Percentiles rank a stretch among this genome's conserved stretches.
Conservation (phyloP, 768 basidiomycete species). For the Russula lepida region DNA sequence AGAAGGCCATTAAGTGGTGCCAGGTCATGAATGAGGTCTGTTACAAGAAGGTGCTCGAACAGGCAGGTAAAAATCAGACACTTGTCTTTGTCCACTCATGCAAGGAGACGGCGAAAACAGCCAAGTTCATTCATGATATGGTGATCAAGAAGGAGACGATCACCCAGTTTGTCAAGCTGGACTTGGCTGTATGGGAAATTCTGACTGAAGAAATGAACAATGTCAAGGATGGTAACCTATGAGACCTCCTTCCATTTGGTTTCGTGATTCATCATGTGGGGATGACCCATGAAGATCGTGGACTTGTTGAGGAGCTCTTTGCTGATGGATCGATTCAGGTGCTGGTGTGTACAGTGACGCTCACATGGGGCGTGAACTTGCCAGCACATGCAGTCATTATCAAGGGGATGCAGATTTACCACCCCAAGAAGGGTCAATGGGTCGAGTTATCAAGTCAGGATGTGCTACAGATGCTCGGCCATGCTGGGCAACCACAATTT, state of each 20-base stretch:
- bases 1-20: constrained; percentile 97
- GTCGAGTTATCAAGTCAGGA: constrained; percentile 92
- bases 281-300: constrained; percentile 87
- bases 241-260: constrained; percentile 90
- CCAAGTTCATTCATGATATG: constrained; percentile 86
- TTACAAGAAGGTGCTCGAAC: constrained; percentile 97
- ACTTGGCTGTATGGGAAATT: constrained; percentile 86
- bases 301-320: constrained; percentile 90
- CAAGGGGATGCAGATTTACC: constrained; percentile 99
- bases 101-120: constrained; percentile 97
- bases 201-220: constrained; percentile 74
- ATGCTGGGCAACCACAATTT: constrained; percentile 94
- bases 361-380: constrained; percentile 99
- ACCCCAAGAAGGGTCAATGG: constrained; percentile 98
- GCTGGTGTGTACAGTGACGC: constrained; percentile 91
- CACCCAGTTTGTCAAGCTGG: constrained; percentile 90
- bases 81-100: constrained; percentile 97
- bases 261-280: constrained; percentile 98
- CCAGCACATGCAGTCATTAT: constrained; percentile 98
- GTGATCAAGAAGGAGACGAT: constrained; percentile 96
- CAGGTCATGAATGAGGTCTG: constrained; percentile 99
- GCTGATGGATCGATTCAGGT: constrained; percentile 89
- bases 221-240: constrained; percentile 73
- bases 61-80: constrained; percentile 82
- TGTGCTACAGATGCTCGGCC: constrained; percentile 96